A percentile compares a stretch with the other conserved stretches of the same genome.
phyloP scores from a whole-genome alignment of 1,139 yeast species.

The Pichia sp. region DNA sequence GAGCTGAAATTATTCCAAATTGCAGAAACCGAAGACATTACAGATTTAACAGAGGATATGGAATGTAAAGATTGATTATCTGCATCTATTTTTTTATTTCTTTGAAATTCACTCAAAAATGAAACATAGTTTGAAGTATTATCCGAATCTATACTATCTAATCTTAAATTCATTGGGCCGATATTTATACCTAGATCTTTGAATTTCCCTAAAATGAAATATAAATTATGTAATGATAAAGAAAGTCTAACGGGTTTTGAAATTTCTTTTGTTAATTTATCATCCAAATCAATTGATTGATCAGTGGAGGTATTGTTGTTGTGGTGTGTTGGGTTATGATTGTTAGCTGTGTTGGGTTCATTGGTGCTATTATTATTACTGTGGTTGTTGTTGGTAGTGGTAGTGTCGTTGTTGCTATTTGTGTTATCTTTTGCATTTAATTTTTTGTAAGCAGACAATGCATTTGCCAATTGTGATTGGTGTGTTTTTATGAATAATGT shows the following conservation, averaged over 20 bases:
- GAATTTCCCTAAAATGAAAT: constrained; percentile 51
- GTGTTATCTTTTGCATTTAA: constrained; percentile 15
- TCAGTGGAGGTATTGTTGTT: background rate
- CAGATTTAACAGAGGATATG: constrained; percentile 55
- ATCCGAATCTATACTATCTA: constrained; percentile 55
- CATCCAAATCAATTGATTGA: constrained; percentile 10
- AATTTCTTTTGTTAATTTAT: constrained; percentile 10
- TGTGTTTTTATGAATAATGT: constrained; percentile 34
- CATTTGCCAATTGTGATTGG: constrained; percentile 33
- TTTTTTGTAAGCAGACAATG: constrained; percentile 31
- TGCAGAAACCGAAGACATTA: constrained; percentile 38
- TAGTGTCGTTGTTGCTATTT: constrained; percentile 20
- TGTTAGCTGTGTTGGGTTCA: too few relatives aligned
- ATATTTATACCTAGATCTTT: constrained; percentile 49
- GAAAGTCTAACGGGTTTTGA: constrained; percentile 46
- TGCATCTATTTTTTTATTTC: constrained; percentile 41
- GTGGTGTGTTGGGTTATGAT: background rate
- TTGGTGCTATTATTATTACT: constrained; percentile 26
- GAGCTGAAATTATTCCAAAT: constrained; percentile 31
- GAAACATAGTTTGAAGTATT: constrained; percentile 38
- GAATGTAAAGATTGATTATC: constrained; percentile 59
- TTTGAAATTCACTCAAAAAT: constrained; percentile 40
- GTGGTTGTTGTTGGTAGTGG: constrained; percentile 40
- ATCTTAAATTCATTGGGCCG: constrained; percentile 57
- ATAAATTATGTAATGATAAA: constrained; percentile 57